Base-by-base conservation (phyloP, 192 early-diverging fungal species). In the Coemansia sp. region DNA sequence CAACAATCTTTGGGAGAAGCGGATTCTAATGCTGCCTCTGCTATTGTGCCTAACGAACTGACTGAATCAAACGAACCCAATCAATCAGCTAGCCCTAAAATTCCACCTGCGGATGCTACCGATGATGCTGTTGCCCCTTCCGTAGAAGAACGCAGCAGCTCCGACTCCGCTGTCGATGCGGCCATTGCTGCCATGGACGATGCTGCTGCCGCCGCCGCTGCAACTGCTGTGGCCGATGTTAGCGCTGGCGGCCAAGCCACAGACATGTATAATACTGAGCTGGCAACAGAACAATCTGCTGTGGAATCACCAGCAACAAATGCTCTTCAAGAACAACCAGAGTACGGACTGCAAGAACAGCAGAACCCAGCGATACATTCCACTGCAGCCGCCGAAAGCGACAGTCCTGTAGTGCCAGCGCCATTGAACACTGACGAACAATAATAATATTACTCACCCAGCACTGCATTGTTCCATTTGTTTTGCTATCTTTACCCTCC, bases 201-300 rank as follows among this genome's bases (percentile, higher is more conserved):
- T 14, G 73, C 73, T 16, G 76, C 71, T 16, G 70, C 64, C 0
- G 71, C 76, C n/a, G 68, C 71, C 17, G 76, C 67, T 13, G 64
- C 56, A 16, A 58, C 56, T 13, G 56, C 56, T 40, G 39, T 20
- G 10, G 37, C 56, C 4, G 56, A 73, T 44, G 58, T 60, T 46
- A 25, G 25, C 25, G 25, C 25, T 25, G 25, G 25, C 25, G 25
- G 25, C 25, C 54, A 62, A 7, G 71, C 71, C 5, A 59, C 64
- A 4, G 60, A 58, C 19, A 56, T 42, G 41, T 60, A 68, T n/a
- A 61, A 48, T 45, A 16, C 56, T 40, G 56, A 20, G 7, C 56
- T 20, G n/a, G 16, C 39, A 58, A 13, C 56, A 40, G 56, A 3
- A 48, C 46, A 48, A 8, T 58, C 56, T 40, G 56, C 50, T 5